Conservation (phyloP, 116 monocot species). For the Iris pallida region DNA sequence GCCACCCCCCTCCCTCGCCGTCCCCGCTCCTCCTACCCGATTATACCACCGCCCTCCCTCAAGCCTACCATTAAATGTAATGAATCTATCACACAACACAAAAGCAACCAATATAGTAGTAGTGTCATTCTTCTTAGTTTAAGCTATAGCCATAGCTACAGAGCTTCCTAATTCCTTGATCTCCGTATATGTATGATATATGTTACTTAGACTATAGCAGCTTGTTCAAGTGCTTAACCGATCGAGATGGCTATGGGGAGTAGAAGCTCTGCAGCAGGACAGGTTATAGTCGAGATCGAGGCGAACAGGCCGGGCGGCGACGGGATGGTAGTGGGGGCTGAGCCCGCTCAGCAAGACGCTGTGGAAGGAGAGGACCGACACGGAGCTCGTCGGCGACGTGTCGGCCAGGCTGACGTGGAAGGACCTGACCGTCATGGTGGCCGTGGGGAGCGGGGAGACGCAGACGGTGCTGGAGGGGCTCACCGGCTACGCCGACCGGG, state of each 20-base stretch:
- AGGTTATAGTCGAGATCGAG: conserved; percentile 55
- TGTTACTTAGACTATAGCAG: too few relatives aligned
- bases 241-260: too few relatives aligned
- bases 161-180: too few relatives aligned
- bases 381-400: conserved; percentile 45
- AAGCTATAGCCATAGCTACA: too few relatives aligned
- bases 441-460: conserved; percentile 29
- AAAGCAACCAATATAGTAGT: too few relatives aligned
- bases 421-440: conserved; percentile 76
- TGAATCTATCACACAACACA: background rate
- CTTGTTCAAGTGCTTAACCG: too few relatives aligned
- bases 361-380: conserved; percentile 52
- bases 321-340: conserved; percentile 28
- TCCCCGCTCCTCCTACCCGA: too few relatives aligned
- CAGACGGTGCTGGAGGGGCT: conserved; percentile 59
- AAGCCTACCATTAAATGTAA: background rate
- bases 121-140: too few relatives aligned
- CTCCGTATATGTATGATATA: too few relatives aligned
- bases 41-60: too few relatives aligned
- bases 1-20: too few relatives aligned
- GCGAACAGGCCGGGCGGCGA: conserved; percentile 25
- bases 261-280: conserved; percentile 17
- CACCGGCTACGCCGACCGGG: conserved; percentile 81
- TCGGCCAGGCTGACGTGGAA: conserved; percentile 77
- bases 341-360: conserved; percentile 88